phyloP scores from a whole-genome alignment of 352 stramenopile genomes.

The Globisporangium emineosum region DNA sequence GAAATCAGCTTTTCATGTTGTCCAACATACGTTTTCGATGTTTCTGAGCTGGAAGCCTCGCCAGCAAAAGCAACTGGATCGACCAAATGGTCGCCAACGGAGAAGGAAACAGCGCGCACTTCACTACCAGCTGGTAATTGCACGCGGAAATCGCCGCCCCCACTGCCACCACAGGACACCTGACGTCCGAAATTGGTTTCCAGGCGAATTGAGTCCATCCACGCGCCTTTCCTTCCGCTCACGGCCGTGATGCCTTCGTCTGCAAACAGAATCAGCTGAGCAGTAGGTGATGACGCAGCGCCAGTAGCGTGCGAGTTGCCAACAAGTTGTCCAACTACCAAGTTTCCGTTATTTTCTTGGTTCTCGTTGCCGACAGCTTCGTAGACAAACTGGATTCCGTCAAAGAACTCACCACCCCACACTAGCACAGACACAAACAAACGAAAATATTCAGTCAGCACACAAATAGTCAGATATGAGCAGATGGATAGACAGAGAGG shows the following conservation, averaged over 20 bases:
- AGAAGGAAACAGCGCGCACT: slow-evolving; percentile 60
- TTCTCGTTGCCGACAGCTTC: slow-evolving; percentile 24
- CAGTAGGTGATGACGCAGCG: slow-evolving; percentile 27
- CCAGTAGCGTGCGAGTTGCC: slow-evolving; percentile 44
- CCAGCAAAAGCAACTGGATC: slow-evolving; percentile 49
- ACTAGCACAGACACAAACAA: slow-evolving; percentile 35
- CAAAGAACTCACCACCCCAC: slow-evolving; percentile 71
- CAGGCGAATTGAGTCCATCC: slow-evolving; percentile 63
- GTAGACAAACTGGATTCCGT: slow-evolving; percentile 65
- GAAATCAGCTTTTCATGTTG: not conserved
- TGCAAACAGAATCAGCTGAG: slow-evolving; percentile 33
- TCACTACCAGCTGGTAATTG: slow-evolving; percentile 27
- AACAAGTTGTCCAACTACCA: slow-evolving; percentile 37
- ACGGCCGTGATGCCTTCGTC: slow-evolving; percentile 51
- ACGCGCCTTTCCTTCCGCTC: slow-evolving; percentile 66
- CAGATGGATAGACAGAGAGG: not conserved
- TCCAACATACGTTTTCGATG: slow-evolving; percentile 4
- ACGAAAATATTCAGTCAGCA: not conserved
- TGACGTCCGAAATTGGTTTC: slow-evolving; percentile 66
- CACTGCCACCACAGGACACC: slow-evolving; percentile 52
- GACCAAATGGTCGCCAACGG: slow-evolving; percentile 65
- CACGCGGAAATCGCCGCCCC: slow-evolving; percentile 55
- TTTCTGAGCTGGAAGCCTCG: slow-evolving; percentile 1
- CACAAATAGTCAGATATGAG: slow-evolving; percentile 4
- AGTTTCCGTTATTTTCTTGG: slow-evolving; percentile 7